Percentiles rank a stretch among this genome's conserved stretches.
Evolutionary conservation across 768 basidiomycete genomes (phyloP).

Genomic region (Stropharia rugosoannulata): DNA sequence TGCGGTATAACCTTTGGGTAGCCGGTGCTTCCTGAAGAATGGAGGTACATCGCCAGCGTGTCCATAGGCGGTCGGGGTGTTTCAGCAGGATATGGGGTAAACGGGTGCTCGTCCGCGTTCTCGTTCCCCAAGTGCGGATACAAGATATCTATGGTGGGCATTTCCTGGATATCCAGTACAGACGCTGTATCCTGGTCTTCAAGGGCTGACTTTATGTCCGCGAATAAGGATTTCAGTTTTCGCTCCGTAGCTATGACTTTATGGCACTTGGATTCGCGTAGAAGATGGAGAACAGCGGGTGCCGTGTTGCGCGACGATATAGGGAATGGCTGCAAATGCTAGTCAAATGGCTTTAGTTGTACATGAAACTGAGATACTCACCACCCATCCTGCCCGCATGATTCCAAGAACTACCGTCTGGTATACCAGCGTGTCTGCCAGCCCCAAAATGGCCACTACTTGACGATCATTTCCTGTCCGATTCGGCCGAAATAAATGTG

Average conservation of each 20-base stretch:
- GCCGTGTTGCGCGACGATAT: conserved; percentile 39
- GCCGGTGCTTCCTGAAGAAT: conserved; percentile 52
- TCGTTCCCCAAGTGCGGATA: conserved; percentile 42
- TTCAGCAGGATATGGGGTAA: conserved; percentile 22
- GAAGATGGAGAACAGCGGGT: conserved; percentile 30
- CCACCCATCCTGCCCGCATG: conserved; percentile 34
- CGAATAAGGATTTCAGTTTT: conserved; percentile 26
- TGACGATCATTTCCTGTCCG: conserved; percentile 21
- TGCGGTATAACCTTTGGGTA: conserved; percentile 42
- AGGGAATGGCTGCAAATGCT: conserved; percentile 33
- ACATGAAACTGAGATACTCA: conserved; percentile 14
- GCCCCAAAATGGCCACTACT: conserved; percentile 35
- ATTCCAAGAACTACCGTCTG: conserved; percentile 39
- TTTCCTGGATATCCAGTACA: conserved; percentile 28
- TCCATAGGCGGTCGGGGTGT: conserved; percentile 7
- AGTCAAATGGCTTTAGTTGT: neutral
- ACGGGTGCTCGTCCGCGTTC: conserved; percentile 19
- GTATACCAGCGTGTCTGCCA: conserved; percentile 34
- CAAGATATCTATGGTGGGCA: conserved; percentile 25
- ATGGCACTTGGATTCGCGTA: conserved; percentile 36
- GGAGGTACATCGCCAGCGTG: conserved; percentile 33
- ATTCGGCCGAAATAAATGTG: conserved; percentile 32
- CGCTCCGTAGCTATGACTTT: conserved; percentile 32
- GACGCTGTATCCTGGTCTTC: conserved; percentile 12
- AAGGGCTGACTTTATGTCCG: conserved; percentile 22